Base-by-base conservation (phyloP, 768 basidiomycete genomes). In the Lactarius sp. region DNA sequence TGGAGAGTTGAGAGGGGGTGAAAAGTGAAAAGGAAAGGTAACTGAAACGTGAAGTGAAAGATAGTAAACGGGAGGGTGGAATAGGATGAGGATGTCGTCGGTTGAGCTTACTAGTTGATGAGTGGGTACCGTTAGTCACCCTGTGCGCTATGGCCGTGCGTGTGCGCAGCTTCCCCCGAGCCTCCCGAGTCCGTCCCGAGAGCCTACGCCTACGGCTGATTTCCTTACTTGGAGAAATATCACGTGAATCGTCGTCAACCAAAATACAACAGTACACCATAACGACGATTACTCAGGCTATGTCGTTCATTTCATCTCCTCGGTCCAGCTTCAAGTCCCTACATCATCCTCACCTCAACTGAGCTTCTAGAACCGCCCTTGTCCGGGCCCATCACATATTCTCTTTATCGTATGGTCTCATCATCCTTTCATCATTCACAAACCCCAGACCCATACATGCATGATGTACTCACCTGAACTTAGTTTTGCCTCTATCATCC, bases 21-120 rank as follows among this genome's bases (percentile, higher is more conserved):
- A 27, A 10, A 39, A 8, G 78, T 79, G 69, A 77, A 10, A 72
- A 76, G 16, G 10, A 44, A 31, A 44, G 20, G 12, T 5, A 54
- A 39, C 27, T 8, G 9, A n/a, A 49, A 52, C 44, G 36, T 1
- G 16, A 13, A 14, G 56, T 9, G 31, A 16, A n/a, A 8, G 46
- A 36, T 4, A 20, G 49, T 42, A 22, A 44, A 6, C 14, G 22
- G 31, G 50, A 10, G 31, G 14, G 4, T 13, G 10, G 46, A 10
- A 6, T 4, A 49, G 7, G 8, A 27, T 22, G 10, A 8, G 2
- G 46, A 13, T 41, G 1, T 41, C 1, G 8, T 47, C 22, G 22
- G 4, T 27, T 3, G 27, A 27, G 27, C 27, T 27, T 27, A n/a
- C n/a, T n/a, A 27, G 27, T 27, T 49, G 47, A 13, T 49, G 22